Conservation (phyloP, 768 basidiomycete genomes). For the Hygrocybe punicea region DNA sequence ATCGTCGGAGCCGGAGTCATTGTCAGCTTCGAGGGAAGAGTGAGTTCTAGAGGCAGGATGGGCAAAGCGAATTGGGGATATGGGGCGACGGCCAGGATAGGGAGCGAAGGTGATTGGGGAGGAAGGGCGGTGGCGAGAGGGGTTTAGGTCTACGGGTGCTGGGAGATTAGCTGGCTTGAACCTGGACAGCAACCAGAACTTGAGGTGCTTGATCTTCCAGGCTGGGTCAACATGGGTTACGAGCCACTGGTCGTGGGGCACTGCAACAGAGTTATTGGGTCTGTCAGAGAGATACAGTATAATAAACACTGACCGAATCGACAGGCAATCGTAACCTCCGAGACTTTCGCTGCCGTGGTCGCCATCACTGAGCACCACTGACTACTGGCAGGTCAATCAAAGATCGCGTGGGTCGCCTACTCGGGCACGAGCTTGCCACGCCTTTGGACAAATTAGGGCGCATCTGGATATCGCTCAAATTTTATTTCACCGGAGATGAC, state of each 20-base stretch:
- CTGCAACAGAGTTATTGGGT: constrained; percentile 27
- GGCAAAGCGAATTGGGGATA: constrained; percentile 46
- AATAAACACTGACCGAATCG: background rate
- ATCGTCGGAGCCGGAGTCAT: background rate
- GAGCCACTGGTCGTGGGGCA: constrained; percentile 75
- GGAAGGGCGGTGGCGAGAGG: constrained; percentile 40
- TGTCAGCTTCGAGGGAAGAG: background rate
- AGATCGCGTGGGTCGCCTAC: no score
- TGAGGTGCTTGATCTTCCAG: constrained; percentile 62
- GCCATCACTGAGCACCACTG: no score
- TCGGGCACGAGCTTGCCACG: no score
- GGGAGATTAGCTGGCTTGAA: constrained; percentile 36
- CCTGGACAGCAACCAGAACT: constrained; percentile 59
- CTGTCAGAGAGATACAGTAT: background rate
- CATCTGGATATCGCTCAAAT: no score
- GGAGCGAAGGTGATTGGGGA: constrained; percentile 72
- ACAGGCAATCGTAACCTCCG: background rate
- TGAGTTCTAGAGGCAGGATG: background rate
- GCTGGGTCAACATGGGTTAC: constrained; percentile 60
- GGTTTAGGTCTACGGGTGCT: background rate
- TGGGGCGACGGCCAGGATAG: constrained; percentile 37
- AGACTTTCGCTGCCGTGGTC: background rate
- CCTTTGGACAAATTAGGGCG: no score
- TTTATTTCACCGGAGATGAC: no score
- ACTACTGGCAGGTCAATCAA: no score